Evolutionary conservation across 169 alveolate species (phyloP).

Genomic region (Hammondia hammondi): DNA sequence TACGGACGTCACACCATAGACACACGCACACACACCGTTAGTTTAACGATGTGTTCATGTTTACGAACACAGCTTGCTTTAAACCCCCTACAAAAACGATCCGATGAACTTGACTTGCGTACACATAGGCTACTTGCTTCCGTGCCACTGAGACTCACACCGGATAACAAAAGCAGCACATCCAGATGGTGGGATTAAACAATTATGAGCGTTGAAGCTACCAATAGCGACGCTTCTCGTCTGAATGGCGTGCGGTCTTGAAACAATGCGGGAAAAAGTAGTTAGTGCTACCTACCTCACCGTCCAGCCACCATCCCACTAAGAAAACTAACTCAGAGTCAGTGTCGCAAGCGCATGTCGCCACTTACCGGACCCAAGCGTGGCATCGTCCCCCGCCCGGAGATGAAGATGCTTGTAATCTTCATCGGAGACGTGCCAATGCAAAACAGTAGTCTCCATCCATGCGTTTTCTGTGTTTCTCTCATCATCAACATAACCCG

Average conservation of each 20-base stretch:
- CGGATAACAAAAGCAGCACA: too few species aligned
- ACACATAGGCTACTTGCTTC: too few species aligned
- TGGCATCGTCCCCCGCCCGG: conserved; percentile 57
- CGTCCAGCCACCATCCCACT: too few species aligned
- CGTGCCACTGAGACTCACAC: too few species aligned
- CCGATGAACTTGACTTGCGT: neutral
- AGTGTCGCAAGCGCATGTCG: too few species aligned
- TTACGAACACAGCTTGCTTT: neutral
- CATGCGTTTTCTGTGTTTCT: conserved; percentile 66
- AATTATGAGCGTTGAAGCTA: too few species aligned
- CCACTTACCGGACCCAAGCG: conserved; percentile 39
- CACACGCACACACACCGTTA: neutral
- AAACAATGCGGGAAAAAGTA: too few species aligned
- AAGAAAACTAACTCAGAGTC: too few species aligned
- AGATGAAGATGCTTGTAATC: neutral
- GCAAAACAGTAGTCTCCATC: conserved; percentile 63
- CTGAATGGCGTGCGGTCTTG: too few species aligned
- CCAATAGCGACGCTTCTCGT: too few species aligned
- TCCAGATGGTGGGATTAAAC: too few species aligned
- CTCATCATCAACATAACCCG: conserved; percentile 65
- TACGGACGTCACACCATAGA: neutral
- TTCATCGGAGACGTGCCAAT: conserved; percentile 36
- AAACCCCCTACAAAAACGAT: neutral
- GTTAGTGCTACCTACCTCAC: too few species aligned
- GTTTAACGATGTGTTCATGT: neutral